These are phyloP conservation scores for Candida lessepsii DNA, from an alignment of 805 yeast genomes.

Conservation along the genomic window DNA sequence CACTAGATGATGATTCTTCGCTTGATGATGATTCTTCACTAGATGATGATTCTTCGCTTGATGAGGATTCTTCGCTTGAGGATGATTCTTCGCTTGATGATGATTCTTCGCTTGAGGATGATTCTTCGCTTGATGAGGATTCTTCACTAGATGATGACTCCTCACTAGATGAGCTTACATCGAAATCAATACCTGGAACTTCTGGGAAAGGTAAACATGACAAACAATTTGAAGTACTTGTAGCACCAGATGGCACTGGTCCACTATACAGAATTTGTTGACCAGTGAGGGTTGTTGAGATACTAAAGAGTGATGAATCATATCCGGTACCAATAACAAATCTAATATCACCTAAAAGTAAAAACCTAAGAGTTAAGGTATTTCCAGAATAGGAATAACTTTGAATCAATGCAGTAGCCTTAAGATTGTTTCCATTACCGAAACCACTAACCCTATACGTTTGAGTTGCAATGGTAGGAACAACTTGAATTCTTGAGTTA, in stretches of 20 bases:
- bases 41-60: not conserved
- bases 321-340: conserved; percentile 11
- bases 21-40: conserved; percentile 3
- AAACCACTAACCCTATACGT: conserved; percentile 1
- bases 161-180: too few relatives aligned
- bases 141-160: not conserved
- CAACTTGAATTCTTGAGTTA: conserved; percentile 17
- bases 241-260: conserved; percentile 3
- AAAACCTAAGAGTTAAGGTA: conserved; percentile 2
- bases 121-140: not conserved
- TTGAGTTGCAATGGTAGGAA: conserved; percentile 15
- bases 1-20: too few relatives aligned
- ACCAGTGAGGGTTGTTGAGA: conserved; percentile 10
- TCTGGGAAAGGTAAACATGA: conserved; percentile 16
- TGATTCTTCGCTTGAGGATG: conserved; percentile 9
- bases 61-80: conserved; percentile 7
- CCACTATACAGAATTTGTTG: conserved; percentile 9
- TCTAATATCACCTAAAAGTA: not conserved
- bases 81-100: conserved; percentile 1
- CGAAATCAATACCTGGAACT: conserved; percentile 14
- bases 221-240: conserved; percentile 16
- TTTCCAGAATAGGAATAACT: conserved; percentile 8
- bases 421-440: conserved; percentile 15
- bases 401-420: not conserved
- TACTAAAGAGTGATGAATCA: not conserved